These are phyloP conservation scores for Verticillium dahliae DNA, from an alignment of 2,329 filamentous ascomycete genomes.

Conservation along the genomic window DNA sequence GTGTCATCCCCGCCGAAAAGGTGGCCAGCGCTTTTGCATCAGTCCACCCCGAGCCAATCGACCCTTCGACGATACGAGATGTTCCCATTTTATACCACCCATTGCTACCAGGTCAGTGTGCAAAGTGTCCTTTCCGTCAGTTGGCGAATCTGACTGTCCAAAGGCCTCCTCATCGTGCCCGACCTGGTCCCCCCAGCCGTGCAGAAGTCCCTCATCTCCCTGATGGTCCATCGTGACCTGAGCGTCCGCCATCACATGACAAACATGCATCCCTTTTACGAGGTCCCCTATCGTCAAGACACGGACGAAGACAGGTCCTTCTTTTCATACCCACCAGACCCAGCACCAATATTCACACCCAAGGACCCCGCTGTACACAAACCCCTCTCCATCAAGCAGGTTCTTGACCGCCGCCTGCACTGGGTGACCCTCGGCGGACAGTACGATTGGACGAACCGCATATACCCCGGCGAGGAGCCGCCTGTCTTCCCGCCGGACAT, in stretches of 20 bases:
- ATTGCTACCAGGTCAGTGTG: conserved; percentile 56
- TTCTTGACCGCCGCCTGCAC: conserved; percentile 74
- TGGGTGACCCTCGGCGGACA: conserved; percentile 95
- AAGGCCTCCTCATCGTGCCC: conserved; percentile 76
- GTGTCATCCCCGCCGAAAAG: conserved; percentile 33
- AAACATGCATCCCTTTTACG: conserved; percentile 82
- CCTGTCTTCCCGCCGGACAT: conserved; percentile 73
- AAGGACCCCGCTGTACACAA: conserved; percentile 71
- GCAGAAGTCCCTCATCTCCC: conserved; percentile 64
- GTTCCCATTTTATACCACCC: conserved; percentile 56
- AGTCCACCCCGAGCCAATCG: conserved; percentile 25
- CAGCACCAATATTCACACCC: conserved; percentile 53
- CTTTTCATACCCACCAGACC: conserved; percentile 43
- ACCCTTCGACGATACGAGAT: conserved; percentile 25
- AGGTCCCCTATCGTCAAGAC: conserved; percentile 51
- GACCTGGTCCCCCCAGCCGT: conserved; percentile 62
- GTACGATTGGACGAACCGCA: conserved; percentile 89
- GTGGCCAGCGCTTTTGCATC: conserved; percentile 36
- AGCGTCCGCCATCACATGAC: conserved; percentile 70
- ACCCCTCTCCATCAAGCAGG: conserved; percentile 59
- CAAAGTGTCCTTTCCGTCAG: neutral
- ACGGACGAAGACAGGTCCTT: conserved; percentile 34
- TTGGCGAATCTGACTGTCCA: neutral
- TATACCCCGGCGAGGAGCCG: conserved; percentile 63
- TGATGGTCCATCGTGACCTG: conserved; percentile 71